Evolutionary conservation across 257 asterid genomes (phyloP).

Genomic region (Solanum boliviense): DNA sequence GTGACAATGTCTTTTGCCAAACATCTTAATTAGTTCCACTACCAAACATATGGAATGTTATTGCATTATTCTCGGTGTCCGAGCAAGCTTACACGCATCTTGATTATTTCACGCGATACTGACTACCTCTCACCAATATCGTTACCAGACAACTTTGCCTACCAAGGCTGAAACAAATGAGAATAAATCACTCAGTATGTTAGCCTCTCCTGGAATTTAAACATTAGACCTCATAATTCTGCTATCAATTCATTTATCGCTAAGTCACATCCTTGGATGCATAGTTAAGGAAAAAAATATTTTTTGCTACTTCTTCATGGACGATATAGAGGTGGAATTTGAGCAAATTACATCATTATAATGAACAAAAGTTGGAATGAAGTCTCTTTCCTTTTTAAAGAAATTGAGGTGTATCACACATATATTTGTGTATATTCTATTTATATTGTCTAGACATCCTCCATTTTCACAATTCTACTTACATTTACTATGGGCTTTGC

Average conservation of each 20-base stretch:
- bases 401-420: background rate
- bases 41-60: background rate
- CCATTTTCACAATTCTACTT: background rate
- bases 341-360: background rate
- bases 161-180: background rate
- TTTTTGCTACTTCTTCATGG: background rate
- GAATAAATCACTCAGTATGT: background rate
- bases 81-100: background rate
- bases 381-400: background rate
- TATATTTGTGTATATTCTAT: background rate
- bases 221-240: background rate
- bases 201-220: background rate
- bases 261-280: background rate
- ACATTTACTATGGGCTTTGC: background rate
- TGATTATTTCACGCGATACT: background rate
- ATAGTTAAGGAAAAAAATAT: background rate
- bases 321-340: background rate
- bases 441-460: background rate
- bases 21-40: background rate
- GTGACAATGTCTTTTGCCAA: background rate
- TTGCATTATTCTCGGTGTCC: background rate
- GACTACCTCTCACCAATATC: fast-evolving
- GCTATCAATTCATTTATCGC: background rate
- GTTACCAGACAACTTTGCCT: background rate
- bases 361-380: background rate